A percentile compares a stretch with the other conserved stretches of the same genome.
These are phyloP conservation scores for Pleodorina starrii DNA, from an alignment of 139 green algal genomes.

Conservation along the genomic window DNA sequence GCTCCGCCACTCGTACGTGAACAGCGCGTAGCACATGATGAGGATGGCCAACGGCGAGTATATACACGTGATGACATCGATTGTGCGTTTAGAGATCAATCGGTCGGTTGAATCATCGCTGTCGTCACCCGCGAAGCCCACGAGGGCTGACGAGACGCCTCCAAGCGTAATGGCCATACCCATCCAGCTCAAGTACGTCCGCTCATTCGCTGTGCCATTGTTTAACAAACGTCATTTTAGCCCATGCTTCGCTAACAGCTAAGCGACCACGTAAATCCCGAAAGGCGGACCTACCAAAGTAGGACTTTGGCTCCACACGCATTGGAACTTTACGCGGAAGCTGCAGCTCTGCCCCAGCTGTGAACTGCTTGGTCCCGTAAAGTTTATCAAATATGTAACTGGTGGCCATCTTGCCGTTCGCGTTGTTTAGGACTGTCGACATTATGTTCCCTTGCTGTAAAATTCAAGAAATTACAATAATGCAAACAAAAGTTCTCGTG, in stretches of 20 bases:
- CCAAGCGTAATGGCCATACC: slow-evolving; percentile 91
- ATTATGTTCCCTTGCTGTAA: no score
- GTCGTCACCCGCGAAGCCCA: slow-evolving; percentile 70
- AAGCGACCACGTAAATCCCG: not conserved
- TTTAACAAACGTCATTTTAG: not conserved
- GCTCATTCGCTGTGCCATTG: slow-evolving; percentile 88
- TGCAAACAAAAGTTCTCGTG: no score
- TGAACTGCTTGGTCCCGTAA: slow-evolving; percentile 64
- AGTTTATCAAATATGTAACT: slow-evolving; percentile 37
- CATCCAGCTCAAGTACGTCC: slow-evolving; percentile 91
- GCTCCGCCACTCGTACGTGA: slow-evolving; percentile 84
- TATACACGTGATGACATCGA: slow-evolving; percentile 82
- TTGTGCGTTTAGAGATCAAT: slow-evolving; percentile 76
- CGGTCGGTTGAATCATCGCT: slow-evolving; percentile 47
- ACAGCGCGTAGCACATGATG: slow-evolving; percentile 90
- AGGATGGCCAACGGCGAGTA: slow-evolving; percentile 86
- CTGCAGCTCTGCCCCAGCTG: slow-evolving; percentile 76
- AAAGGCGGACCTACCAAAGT: slow-evolving; percentile 79
- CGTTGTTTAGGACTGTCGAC: slow-evolving; percentile 7
- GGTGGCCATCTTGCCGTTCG: not conserved
- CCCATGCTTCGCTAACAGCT: not conserved
- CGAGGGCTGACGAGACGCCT: slow-evolving; percentile 84
- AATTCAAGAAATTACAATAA: no score
- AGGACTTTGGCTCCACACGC: slow-evolving; percentile 92
- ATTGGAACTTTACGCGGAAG: slow-evolving; percentile 86